Conservation (phyloP, 2,329 filamentous ascomycete species). For the Trichoderma breve region DNA sequence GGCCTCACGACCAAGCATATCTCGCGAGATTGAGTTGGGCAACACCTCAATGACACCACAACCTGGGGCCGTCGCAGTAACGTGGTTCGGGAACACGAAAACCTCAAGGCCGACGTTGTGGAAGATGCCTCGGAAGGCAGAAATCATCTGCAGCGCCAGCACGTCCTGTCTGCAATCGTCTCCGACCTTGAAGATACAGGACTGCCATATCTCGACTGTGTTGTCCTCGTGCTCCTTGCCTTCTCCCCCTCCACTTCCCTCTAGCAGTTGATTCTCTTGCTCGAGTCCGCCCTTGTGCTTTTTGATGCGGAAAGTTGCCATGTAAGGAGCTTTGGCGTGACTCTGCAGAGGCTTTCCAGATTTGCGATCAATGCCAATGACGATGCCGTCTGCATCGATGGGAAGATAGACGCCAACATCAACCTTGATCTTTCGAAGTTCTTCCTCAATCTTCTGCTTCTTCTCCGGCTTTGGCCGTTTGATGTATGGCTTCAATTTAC, state of each 20-base stretch:
- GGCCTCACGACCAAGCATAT: constrained; percentile 97
- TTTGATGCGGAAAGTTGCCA: constrained; percentile 97
- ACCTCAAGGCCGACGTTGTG: constrained; percentile 92
- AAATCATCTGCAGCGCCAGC: constrained; percentile 94
- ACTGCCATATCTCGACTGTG: constrained; percentile 95
- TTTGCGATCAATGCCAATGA: constrained; percentile 96
- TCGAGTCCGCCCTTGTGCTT: constrained; percentile 64
- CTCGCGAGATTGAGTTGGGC: constrained; percentile 94
- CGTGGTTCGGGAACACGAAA: constrained; percentile 94
- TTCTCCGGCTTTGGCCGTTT: constrained; percentile 93
- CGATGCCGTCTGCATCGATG: constrained; percentile 93
- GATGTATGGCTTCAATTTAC: constrained; percentile 90
- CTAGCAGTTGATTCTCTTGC: constrained; percentile 51
- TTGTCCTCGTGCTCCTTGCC: constrained; percentile 38
- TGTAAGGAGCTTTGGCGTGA: constrained; percentile 97
- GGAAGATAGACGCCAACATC: constrained; percentile 97
- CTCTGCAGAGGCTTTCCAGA: constrained; percentile 96
- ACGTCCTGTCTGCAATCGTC: constrained; percentile 98
- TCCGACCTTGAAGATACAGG: constrained; percentile 98
- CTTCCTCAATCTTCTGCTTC: constrained; percentile 98
- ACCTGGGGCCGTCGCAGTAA: constrained; percentile 93
- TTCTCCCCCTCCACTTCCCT: constrained; percentile 43
- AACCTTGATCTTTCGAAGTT: constrained; percentile 93
- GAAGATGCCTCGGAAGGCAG: constrained; percentile 96
- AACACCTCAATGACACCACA: constrained; percentile 98